Evolutionary conservation across 164 flowering plant genomes (phyloP), one percentile per base, ranked within the genome.

Genomic region (Magnolia sinica): DNA sequence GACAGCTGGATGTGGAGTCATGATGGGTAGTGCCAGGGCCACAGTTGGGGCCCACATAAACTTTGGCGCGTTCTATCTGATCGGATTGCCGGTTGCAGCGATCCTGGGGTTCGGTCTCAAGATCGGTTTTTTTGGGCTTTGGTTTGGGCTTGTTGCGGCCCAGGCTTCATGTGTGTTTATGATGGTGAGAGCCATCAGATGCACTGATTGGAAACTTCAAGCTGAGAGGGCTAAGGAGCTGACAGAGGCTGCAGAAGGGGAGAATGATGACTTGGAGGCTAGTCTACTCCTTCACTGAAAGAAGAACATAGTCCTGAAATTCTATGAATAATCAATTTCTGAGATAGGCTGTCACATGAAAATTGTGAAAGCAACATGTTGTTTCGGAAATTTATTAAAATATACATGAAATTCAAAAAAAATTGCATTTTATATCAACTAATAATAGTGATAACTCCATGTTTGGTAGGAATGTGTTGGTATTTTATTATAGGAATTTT

Each of bases 11-110:
- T 90, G 92, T 70, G 95, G 97, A 45, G 91, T 85, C 6, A 49
- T 91, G 73, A 84, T 89, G 64, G 95, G 97, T 10, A 84, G 89
- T 49, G 92, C 97, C 0, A 75, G 95, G 81, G 92, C 93, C 0
- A 72, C 79, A 3, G 27, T 86, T 20, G 93, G 84, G 1, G 92
- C 86, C 2, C 78, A 76, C 31, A 87, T 91, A 4, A 91, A 90
- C 72, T 45, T 92, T 68, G 90, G 81, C 3, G 77, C 91, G 0
- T 92, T 92, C 70, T 92, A 91, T 29, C 85, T 83, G 3, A 81
- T 92, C 9, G 97, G 97, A 1, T 55, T 90, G 81, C 93, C 97
- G 0, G 74, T 89, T 8, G 89, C 91, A 0, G 8, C 89, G 1
- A 2, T 77, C 0, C 19, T 89, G 75, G 79, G 73, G 18, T 83